These are phyloP conservation scores for Colletotrichum sojae DNA, from an alignment of 2,329 filamentous ascomycete genomes.

Conservation along the genomic window DNA sequence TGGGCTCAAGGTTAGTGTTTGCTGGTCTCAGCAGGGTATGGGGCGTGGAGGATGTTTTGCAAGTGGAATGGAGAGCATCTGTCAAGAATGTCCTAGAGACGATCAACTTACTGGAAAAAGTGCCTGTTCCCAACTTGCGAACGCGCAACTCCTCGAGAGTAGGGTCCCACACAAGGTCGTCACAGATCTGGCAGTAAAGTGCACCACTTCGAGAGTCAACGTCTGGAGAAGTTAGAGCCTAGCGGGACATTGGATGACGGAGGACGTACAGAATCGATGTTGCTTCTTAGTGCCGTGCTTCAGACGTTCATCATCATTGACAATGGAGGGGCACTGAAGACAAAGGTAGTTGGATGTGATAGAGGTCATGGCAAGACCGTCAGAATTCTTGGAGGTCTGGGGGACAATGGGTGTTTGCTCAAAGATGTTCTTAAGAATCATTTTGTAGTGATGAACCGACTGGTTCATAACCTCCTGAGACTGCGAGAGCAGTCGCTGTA, in stretches of 20 bases:
- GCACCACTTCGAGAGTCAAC: slow-evolving; percentile 83
- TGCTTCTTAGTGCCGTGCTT: slow-evolving; percentile 78
- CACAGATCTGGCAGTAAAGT: slow-evolving; percentile 85
- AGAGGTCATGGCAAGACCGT: slow-evolving; percentile 71
- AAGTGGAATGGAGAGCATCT: not conserved
- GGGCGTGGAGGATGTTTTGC: no score
- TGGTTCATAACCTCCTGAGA: slow-evolving; percentile 76
- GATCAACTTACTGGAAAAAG: slow-evolving; percentile 71
- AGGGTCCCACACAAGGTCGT: slow-evolving; percentile 87
- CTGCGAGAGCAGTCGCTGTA: slow-evolving; percentile 75
- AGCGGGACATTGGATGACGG: not conserved
- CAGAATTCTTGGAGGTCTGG: slow-evolving; percentile 73
- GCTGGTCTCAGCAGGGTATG: not conserved
- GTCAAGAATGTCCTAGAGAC: not conserved
- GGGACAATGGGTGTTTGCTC: slow-evolving; percentile 75
- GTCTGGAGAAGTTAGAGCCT: slow-evolving; percentile 63
- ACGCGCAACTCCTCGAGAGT: slow-evolving; percentile 82
- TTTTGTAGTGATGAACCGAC: slow-evolving; percentile 80
- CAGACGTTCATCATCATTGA: slow-evolving; percentile 74
- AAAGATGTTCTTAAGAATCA: slow-evolving; percentile 78
- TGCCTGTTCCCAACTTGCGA: slow-evolving; percentile 77
- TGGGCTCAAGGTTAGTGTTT: slow-evolving; percentile 44
- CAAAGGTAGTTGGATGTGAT: slow-evolving; percentile 80
- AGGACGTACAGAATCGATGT: slow-evolving; percentile 78
- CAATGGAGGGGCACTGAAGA: slow-evolving; percentile 79